phyloP scores from a whole-genome alignment of 1,284 basidiomycete species.

The Chalciporus sp. region DNA sequence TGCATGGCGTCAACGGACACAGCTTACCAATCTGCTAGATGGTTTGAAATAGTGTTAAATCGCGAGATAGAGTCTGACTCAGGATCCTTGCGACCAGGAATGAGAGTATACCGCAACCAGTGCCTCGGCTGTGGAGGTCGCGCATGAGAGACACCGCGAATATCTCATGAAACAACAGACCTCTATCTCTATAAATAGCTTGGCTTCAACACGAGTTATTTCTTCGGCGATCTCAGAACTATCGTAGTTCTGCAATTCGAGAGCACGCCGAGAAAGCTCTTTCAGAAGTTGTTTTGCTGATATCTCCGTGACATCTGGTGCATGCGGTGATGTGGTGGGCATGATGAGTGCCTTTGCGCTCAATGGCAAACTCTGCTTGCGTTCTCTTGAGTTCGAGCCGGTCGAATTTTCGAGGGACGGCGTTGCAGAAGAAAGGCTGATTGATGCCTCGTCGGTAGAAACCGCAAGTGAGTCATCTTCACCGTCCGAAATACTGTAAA shows the following conservation, averaged over 20 bases:
- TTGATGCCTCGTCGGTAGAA: slow-evolving; percentile 23
- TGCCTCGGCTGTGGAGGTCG: slow-evolving; percentile 62
- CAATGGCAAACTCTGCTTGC: slow-evolving; percentile 65
- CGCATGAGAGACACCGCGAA: slow-evolving; percentile 6
- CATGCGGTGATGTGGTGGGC: slow-evolving; percentile 17
- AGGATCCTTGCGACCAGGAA: slow-evolving; percentile 63
- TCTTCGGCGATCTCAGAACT: slow-evolving; percentile 72
- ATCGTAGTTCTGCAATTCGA: slow-evolving; percentile 56
- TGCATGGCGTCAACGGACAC: slow-evolving; percentile 7
- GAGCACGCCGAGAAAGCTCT: slow-evolving; percentile 57
- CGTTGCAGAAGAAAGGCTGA: slow-evolving; percentile 18
- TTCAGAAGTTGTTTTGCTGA: slow-evolving; percentile 59
- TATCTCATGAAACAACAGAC: slow-evolving; percentile 40
- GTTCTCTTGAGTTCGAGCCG: slow-evolving; percentile 45
- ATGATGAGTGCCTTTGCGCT: slow-evolving; percentile 42
- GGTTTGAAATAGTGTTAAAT: slow-evolving; percentile 73
- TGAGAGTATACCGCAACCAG: slow-evolving; percentile 76
- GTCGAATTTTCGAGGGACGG: slow-evolving; percentile 27
- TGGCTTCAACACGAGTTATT: slow-evolving; percentile 68
- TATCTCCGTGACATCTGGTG: slow-evolving; percentile 28
- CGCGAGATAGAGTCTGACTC: slow-evolving; percentile 64
- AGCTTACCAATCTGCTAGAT: slow-evolving; percentile 72
- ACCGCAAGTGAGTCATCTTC: slow-evolving; percentile 40
- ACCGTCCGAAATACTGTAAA: slow-evolving; percentile 53
- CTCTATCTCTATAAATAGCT: slow-evolving; percentile 68